A percentile compares a stretch with the other conserved stretches of the same genome.
phyloP scores from a whole-genome alignment of 495 filamentous ascomycete genomes.

The Tuber indicum region DNA sequence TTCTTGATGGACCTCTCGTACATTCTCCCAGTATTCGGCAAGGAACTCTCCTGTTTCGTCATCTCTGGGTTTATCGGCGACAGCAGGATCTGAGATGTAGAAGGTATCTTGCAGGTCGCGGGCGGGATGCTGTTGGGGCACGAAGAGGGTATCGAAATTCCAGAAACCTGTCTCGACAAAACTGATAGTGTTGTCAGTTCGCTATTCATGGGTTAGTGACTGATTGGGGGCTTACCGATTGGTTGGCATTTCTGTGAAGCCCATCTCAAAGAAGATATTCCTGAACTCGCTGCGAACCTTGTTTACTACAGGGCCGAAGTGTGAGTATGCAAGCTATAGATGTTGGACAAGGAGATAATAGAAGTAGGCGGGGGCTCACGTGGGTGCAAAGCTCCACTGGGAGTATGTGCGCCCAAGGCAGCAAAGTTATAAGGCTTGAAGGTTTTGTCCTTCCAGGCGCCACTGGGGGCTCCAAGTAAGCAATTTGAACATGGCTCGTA shows the following conservation, averaged over 20 bases:
- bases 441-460: conserved; percentile 72
- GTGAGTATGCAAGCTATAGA: not conserved
- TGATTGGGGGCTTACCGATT: conserved; percentile 46
- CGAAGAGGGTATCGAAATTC: conserved; percentile 96
- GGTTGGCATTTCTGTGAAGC: conserved; percentile 79
- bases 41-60: conserved; percentile 56
- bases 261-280: conserved; percentile 94
- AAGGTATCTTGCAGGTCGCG: conserved; percentile 96
- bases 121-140: conserved; percentile 94
- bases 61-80: conserved; percentile 67
- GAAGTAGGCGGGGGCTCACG: conserved; percentile 35
- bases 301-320: conserved; percentile 51
- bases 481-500: not conserved
- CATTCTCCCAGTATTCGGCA: conserved; percentile 86
- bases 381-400: conserved; percentile 83
- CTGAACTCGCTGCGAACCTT: conserved; percentile 92
- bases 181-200: conserved; percentile 46
- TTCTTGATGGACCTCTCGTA: conserved; percentile 69
- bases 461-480: conserved; percentile 43
- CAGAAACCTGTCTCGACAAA: conserved; percentile 97
- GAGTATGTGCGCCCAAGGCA: conserved; percentile 70
- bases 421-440: conserved; percentile 99
- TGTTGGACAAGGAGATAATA: not conserved
- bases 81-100: conserved; percentile 83
- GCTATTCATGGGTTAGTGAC: conserved; percentile 23